Conservation (phyloP, 208 protist species). For the Wallacemonas sp. region DNA sequence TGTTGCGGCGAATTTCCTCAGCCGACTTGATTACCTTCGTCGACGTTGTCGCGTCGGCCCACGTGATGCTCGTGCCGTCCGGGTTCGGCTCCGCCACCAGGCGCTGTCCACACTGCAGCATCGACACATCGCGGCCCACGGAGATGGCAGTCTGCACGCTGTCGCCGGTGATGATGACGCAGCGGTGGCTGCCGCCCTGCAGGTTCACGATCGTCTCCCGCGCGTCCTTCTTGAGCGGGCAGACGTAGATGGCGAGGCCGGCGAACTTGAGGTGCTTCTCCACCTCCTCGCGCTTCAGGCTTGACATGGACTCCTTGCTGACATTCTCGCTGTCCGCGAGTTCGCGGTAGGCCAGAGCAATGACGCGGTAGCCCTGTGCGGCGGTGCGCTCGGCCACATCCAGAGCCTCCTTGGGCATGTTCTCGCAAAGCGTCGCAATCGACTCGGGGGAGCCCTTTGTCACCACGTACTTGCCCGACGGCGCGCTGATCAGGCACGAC, state of each 20-base stretch:
- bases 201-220: constrained; percentile 84
- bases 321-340: constrained; percentile 53
- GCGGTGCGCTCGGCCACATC: constrained; percentile 79
- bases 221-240: constrained; percentile 94
- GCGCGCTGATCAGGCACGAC: constrained; percentile 84
- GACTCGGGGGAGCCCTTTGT: constrained; percentile 97
- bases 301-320: constrained; percentile 45
- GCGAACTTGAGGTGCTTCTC: constrained; percentile 95
- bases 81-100: constrained; percentile 47
- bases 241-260: constrained; percentile 97
- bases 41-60: constrained; percentile 62
- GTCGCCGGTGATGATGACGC: constrained; percentile 99
- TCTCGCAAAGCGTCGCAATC: constrained; percentile 83
- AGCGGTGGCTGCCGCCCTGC: constrained; percentile 77
- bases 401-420: constrained; percentile 87
- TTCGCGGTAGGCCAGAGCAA: constrained; percentile 95
- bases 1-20: constrained; percentile 46
- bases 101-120: constrained; percentile 71
- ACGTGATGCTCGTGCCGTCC: constrained; percentile 39
- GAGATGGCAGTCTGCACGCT: constrained; percentile 97
- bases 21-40: constrained; percentile 26
- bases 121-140: constrained; percentile 92
- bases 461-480: constrained; percentile 78
- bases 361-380: constrained; percentile 94
- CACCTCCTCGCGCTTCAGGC: constrained; percentile 75